These are phyloP conservation scores for Aspergillus asperescens DNA, from an alignment of 495 filamentous ascomycete genomes.

Conservation along the genomic window DNA sequence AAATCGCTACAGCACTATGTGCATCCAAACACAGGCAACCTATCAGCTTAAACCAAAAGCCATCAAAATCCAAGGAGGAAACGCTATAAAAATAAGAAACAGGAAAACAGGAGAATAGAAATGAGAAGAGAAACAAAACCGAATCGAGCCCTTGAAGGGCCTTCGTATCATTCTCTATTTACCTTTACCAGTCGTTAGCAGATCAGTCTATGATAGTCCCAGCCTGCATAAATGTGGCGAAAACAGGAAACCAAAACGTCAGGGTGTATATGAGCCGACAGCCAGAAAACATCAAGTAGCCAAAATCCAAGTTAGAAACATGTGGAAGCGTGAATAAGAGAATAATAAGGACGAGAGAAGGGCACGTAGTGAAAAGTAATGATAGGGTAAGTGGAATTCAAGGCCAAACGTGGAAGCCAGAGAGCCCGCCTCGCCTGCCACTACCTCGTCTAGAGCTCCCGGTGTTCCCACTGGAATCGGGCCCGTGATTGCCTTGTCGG, in stretches of 20 bases:
- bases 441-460: conserved; percentile 38
- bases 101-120: neutral
- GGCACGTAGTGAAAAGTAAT: neutral
- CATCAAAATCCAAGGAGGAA: neutral
- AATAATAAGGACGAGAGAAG: neutral
- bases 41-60: neutral
- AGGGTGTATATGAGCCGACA: conserved; percentile 10
- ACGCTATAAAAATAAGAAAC: neutral
- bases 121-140: neutral
- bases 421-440: conserved; percentile 36
- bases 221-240: conserved; percentile 7
- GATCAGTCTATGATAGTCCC: conserved; percentile 26
- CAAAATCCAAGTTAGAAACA: neutral
- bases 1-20: too few relatives aligned
- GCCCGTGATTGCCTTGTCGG: conserved; percentile 43
- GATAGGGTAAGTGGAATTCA: conserved; percentile 1
- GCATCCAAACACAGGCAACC: neutral
- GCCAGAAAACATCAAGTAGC: neutral
- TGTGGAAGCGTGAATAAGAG: neutral
- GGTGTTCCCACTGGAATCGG: conserved; percentile 23
- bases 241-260: conserved; percentile 6
- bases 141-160: neutral
- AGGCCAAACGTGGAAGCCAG: conserved; percentile 35
- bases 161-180: conserved; percentile 20
- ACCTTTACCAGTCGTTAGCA: conserved; percentile 13